A percentile compares a stretch with the other conserved stretches of the same genome.
phyloP scores from a whole-genome alignment of 495 filamentous ascomycete genomes.

The Podospora didyma region DNA sequence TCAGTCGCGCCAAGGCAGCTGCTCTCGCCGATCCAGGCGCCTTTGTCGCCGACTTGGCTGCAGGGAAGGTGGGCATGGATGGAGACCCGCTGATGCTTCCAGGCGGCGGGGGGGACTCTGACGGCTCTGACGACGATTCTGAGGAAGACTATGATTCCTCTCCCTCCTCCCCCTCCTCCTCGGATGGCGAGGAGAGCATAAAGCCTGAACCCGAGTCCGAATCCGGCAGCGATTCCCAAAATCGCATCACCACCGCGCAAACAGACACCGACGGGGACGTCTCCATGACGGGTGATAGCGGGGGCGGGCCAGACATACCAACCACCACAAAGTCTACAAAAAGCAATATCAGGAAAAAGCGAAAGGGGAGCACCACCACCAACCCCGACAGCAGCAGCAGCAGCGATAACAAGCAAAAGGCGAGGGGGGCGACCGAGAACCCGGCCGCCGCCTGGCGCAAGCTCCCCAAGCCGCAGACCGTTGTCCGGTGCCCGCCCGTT shows the following conservation, averaged over 20 bases:
- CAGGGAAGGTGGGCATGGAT: conserved; percentile 45
- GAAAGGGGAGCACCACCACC: no score
- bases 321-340: neutral
- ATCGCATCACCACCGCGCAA: neutral
- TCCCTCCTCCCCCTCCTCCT: conserved; percentile 8
- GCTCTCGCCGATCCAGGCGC: conserved; percentile 65
- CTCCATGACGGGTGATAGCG: neutral
- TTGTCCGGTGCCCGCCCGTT: conserved; percentile 78
- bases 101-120: neutral
- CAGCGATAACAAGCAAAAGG: conserved; percentile 8
- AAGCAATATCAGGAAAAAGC: neutral
- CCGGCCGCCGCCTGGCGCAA: conserved; percentile 27
- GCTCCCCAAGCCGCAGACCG: conserved; percentile 74
- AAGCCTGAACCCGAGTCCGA: neutral
- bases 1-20: conserved; percentile 58
- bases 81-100: conserved; percentile 25
- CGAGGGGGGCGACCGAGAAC: neutral
- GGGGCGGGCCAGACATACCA: neutral
- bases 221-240: neutral
- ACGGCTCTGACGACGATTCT: conserved; percentile 26
- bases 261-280: neutral
- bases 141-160: conserved; percentile 38
- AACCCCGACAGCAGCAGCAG: no score
- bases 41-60: conserved; percentile 60
- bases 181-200: conserved; percentile 15